These are phyloP conservation scores for Theobroma cacao DNA, from an alignment of 345 rosid genomes.

Conservation along the genomic window DNA sequence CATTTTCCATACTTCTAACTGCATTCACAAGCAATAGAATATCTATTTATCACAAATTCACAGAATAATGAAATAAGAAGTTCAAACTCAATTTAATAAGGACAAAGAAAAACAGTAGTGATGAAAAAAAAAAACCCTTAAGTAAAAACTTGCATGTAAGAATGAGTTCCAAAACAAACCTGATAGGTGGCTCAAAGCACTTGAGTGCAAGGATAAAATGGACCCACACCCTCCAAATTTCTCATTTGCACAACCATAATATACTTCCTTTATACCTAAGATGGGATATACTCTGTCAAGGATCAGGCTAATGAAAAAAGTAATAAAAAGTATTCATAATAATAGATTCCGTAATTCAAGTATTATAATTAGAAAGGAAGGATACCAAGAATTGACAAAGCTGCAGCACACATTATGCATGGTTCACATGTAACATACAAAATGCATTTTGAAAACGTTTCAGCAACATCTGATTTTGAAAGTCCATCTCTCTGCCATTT, in stretches of 20 bases:
- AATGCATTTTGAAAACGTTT: conserved; percentile 53
- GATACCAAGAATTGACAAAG: conserved; percentile 71
- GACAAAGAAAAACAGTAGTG: neutral
- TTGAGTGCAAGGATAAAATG: conserved; percentile 53
- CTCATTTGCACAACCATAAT: conserved; percentile 76
- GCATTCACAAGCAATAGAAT: neutral
- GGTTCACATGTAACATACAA: conserved; percentile 92
- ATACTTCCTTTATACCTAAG: conserved; percentile 65
- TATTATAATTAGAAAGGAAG: neutral
- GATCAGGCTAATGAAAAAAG: neutral
- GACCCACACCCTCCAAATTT: conserved; percentile 94
- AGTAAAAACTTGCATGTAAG: neutral
- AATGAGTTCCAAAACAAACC: conserved; percentile 23
- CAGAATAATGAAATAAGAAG: neutral
- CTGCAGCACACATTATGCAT: conserved; percentile 93
- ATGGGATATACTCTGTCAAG: neutral
- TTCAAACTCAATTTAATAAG: neutral
- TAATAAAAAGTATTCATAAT: neutral
- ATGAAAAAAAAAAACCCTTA: neutral
- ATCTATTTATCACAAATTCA: neutral
- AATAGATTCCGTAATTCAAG: neutral
- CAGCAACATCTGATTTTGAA: conserved; percentile 52
- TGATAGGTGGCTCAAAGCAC: conserved; percentile 29
- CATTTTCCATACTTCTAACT: neutral
- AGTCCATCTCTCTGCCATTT: conserved; percentile 62